Evolutionary conservation across 2,329 filamentous ascomycete genomes (phyloP), one percentile per base, ranked within the genome.

Genomic region (Dendryphion nanum): DNA sequence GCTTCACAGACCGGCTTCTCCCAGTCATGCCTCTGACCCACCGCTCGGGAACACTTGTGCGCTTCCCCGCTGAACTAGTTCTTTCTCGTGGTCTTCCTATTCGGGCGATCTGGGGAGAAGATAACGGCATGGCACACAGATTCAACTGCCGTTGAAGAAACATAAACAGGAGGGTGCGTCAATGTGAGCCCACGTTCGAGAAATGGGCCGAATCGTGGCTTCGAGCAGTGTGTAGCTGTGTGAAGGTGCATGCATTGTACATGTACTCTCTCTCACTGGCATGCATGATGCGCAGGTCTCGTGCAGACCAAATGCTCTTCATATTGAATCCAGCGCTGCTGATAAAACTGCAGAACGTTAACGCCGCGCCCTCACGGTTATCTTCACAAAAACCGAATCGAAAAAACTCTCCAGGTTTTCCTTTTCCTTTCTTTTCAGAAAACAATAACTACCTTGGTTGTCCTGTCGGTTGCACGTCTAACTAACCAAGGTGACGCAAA

Each of bases 231-330:
- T n/a, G n/a, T 8, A 8, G 23, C n/a, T 26, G 8, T 8, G n/a
- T 26, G 23, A 26, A n/a, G n/a, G 8, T 26, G 23, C 31, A 33
- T 26, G 8, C 8, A 26, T n/a, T 8, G n/a, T n/a, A 26, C 23
- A 26, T n/a, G n/a, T 8, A n/a, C 23, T 26, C 8, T 14, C 5
- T 5, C 26, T 35, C 18, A 18, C 21, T 23, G 33, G 26, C 33
- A 26, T 24, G 26, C 35, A 37, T 20, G 24, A 5, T 26, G 17
- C 14, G 16, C 26, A 36, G 21, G 34, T 36, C 34, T 30, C 34
- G 35, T 37, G 35, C 30, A 13, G 17, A 4, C 12, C 6, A 10
- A n/a, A 5, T 19, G 8, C 8, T 8, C 23, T n/a, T 26, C 8
- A 8, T n/a, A 8, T 26, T 8, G 23, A 8, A 8, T 8, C 23